phyloP scores from a whole-genome alignment of 176 grass and related monocot genomes.

The Otatea glauca region DNA sequence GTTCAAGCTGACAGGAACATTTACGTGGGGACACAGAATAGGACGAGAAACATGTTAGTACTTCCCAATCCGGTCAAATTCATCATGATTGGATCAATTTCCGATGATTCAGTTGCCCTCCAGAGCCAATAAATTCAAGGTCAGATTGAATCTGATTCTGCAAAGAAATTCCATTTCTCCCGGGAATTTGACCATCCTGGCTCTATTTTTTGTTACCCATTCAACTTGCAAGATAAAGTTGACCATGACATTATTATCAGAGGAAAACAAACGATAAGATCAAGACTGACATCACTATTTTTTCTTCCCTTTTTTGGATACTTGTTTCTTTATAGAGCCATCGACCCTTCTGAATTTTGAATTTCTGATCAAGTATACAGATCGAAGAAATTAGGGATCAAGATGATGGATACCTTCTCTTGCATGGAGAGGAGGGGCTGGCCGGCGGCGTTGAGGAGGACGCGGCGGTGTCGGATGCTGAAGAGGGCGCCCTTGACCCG shows the following conservation, averaged over 20 bases:
- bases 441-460: constrained; percentile 57
- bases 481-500: constrained; percentile 59
- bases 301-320: neutral
- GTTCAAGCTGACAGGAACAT: neutral
- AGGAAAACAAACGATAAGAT: neutral
- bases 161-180: too few species aligned
- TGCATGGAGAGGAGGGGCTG: constrained; percentile 68
- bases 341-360: neutral
- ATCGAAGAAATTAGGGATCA: neutral
- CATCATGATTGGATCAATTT: neutral
- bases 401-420: constrained; percentile 52
- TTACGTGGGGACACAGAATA: too few species aligned
- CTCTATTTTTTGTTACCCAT: too few species aligned
- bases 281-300: neutral
- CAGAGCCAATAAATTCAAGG: neutral
- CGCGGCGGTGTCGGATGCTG: constrained; percentile 55
- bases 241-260: neutral
- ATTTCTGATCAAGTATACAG: too few species aligned
- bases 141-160: neutral
- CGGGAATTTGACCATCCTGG: neutral
- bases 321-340: neutral
- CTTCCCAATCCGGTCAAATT: neutral
- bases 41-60: neutral
- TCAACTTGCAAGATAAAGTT: neutral
- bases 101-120: neutral